phyloP scores from a whole-genome alignment of 2,329 filamentous ascomycete species.

The Gaeumannomyces sp. region DNA sequence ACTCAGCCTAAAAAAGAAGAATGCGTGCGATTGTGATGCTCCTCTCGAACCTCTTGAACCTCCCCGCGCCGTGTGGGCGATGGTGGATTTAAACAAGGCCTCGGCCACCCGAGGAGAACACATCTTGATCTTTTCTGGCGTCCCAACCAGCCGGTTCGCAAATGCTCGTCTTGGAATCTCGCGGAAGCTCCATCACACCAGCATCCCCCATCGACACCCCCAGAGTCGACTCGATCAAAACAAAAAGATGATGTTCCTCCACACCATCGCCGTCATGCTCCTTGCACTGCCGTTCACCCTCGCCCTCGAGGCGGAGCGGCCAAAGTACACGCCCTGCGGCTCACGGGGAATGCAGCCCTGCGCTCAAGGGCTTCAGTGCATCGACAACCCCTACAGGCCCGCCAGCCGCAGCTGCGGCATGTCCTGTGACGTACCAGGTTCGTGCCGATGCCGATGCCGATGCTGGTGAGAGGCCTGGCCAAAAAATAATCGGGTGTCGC shows the following conservation, averaged over 20 bases:
- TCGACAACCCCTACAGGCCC: constrained; percentile 4
- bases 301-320: neutral
- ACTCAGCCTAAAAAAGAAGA: neutral
- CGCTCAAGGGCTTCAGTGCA: neutral
- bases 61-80: neutral
- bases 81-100: neutral
- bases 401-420: constrained; percentile 1
- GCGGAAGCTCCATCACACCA: neutral
- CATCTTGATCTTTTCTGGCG: neutral
- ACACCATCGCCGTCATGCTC: neutral
- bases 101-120: neutral
- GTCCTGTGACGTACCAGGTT: constrained; percentile 4
- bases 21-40: neutral
- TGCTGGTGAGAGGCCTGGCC: neutral
- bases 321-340: neutral
- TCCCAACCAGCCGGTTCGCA: neutral
- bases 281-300: neutral
- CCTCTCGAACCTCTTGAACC: neutral
- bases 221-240: neutral
- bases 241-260: neutral
- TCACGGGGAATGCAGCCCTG: constrained; percentile 1
- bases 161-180: neutral
- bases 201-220: neutral
- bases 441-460: neutral
- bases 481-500: neutral